These are phyloP conservation scores for Colletotrichum brevisporum DNA, from an alignment of 2,329 filamentous ascomycete species.

Conservation along the genomic window DNA sequence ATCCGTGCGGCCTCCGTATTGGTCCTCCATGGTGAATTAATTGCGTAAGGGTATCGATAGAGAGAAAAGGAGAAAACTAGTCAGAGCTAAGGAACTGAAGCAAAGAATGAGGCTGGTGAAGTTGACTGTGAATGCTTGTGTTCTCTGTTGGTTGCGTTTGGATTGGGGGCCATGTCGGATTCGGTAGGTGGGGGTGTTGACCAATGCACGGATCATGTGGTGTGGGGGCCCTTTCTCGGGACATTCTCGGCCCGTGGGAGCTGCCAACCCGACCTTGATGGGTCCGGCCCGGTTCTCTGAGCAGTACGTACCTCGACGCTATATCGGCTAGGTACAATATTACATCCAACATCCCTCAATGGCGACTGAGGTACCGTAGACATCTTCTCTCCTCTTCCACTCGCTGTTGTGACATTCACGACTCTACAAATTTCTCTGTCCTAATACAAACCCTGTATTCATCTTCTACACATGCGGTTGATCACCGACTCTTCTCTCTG, in stretches of 20 bases:
- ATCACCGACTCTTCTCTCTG: too few relatives aligned
- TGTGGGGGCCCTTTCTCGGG: conserved; percentile 6
- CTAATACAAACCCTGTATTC: too few relatives aligned
- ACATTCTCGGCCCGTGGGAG: conserved; percentile 17
- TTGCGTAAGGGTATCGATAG: conserved; percentile 6
- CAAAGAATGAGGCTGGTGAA: conserved; percentile 24
- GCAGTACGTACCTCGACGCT: too few relatives aligned
- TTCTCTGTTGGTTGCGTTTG: conserved; percentile 2
- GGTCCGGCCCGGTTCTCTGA: too few relatives aligned
- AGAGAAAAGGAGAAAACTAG: background rate
- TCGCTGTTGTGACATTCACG: too few relatives aligned
- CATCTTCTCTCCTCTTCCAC: too few relatives aligned
- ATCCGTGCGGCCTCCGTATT: conserved; percentile 73
- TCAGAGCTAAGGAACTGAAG: conserved; percentile 7
- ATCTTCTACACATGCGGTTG: too few relatives aligned
- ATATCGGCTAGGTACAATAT: too few relatives aligned
- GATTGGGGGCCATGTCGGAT: conserved; percentile 30
- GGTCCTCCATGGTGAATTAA: conserved; percentile 66
- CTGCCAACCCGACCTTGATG: too few relatives aligned
- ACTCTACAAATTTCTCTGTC: too few relatives aligned
- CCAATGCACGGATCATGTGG: background rate
- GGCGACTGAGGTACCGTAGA: too few relatives aligned
- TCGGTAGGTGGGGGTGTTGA: conserved; percentile 29
- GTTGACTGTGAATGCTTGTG: conserved; percentile 20
- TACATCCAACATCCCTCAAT: too few relatives aligned